A percentile compares a stretch with the other conserved stretches of the same genome.
Evolutionary conservation across 108 stramenopile genomes (phyloP).

Genomic region (Discostella stelligeroides): DNA sequence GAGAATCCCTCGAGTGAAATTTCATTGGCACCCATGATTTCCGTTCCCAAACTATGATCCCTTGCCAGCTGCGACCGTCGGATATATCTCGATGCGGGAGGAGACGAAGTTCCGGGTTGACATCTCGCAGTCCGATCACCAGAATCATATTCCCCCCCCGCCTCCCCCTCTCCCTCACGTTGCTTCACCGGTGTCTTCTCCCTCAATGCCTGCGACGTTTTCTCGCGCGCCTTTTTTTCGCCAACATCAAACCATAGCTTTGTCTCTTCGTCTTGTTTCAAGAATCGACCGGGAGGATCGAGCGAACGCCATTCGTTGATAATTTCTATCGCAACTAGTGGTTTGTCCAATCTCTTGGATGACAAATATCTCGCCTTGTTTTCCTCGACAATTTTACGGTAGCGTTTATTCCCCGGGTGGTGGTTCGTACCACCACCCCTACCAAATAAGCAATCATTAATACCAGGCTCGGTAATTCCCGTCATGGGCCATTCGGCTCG

Average conservation of each 20-base stretch:
- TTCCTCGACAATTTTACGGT: constrained; percentile 84
- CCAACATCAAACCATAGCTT: constrained; percentile 85
- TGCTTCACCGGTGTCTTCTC: constrained; percentile 80
- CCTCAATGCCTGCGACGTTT: constrained; percentile 83
- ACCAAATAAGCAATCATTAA: constrained; percentile 84
- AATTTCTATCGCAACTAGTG: constrained; percentile 82
- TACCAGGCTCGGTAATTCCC: constrained; percentile 70
- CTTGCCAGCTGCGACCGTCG: constrained; percentile 60
- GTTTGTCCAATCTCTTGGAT: constrained; percentile 84
- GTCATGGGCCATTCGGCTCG: constrained; percentile 59
- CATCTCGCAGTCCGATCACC: constrained; percentile 49
- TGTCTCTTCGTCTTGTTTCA: constrained; percentile 78
- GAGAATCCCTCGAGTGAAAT: constrained; percentile 75
- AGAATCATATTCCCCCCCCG: not conserved
- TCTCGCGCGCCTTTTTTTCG: constrained; percentile 86
- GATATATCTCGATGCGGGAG: constrained; percentile 27
- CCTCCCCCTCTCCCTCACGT: constrained; percentile 54
- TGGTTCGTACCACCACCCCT: constrained; percentile 89
- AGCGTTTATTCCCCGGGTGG: constrained; percentile 82
- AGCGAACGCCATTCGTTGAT: constrained; percentile 72
- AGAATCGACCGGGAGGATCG: constrained; percentile 82
- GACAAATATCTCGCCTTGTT: constrained; percentile 74
- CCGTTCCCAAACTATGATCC: constrained; percentile 78
- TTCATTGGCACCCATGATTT: constrained; percentile 49
- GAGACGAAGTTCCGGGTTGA: constrained; percentile 55